Conservation (phyloP, 2,329 filamentous ascomycete species). For the Leptographium radiaticola region DNA sequence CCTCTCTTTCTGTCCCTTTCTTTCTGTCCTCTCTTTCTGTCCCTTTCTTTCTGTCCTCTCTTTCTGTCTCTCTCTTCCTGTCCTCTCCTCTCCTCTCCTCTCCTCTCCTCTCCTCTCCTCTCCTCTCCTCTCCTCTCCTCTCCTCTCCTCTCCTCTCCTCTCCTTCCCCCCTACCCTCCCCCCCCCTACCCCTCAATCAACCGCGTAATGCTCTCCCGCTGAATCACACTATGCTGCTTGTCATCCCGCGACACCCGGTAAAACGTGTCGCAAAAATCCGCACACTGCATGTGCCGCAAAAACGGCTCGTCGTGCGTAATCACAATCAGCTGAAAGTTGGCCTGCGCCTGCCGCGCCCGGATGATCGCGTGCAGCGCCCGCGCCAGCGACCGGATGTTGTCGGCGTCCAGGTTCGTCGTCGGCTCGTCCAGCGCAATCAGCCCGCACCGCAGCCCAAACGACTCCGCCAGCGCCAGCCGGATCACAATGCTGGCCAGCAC, state of each 20-base stretch:
- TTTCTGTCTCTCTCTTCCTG: not conserved
- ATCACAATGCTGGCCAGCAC: conserved; percentile 96
- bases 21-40: not conserved
- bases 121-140: not conserved
- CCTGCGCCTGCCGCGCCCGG: conserved; percentile 64
- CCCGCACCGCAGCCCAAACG: conserved; percentile 90
- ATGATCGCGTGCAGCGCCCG: conserved; percentile 81
- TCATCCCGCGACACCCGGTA: conserved; percentile 75
- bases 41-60: too few relatives aligned
- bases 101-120: not conserved
- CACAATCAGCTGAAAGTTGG: conserved; percentile 95
- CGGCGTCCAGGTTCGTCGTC: conserved; percentile 88
- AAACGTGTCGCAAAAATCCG: conserved; percentile 85
- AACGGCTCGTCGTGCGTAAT: conserved; percentile 99
- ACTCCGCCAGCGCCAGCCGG: conserved; percentile 87
- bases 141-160: not conserved
- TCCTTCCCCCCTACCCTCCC: not conserved
- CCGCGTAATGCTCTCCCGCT: conserved; percentile 48
- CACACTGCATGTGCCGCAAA: conserved; percentile 80
- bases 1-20: not conserved
- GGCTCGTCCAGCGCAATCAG: conserved; percentile 95
- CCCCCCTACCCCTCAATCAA: conserved; percentile 20
- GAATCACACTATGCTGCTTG: conserved; percentile 78
- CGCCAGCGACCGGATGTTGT: conserved; percentile 87
- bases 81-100: not conserved